Base-by-base conservation (phyloP, 805 yeast genomes). In the Cephaloascus albidus region DNA sequence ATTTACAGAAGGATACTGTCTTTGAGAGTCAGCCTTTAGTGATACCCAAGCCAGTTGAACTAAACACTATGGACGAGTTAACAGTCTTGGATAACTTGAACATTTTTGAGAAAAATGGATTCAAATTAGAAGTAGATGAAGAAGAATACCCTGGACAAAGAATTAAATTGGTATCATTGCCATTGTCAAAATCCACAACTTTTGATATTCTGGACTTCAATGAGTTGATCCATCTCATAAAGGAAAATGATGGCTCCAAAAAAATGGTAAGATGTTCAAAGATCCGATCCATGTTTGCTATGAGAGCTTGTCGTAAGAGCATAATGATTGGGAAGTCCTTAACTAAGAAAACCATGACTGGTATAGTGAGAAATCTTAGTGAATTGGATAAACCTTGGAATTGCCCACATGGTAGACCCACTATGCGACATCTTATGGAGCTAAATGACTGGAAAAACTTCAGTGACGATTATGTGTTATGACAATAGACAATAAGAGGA, bases 371-470 rank as follows among this genome's bases (percentile, higher is more conserved):
- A 23, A 72, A 87, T 51, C 62, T 93, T 38, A 76, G 90, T 10
- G 63, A 57, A 0, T 65, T 93, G 31, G 89, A 87, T 44, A 85
- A 86, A 53, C 99, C 99, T 0, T 93, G 99, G 98, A 83, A 81
- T 49, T 79, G 88, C 52, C 99, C 99, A 0, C 99, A 93, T 60
- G 98, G 99, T 0, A 66, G 99, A 45, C 99, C 98, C 0, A 93
- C 99, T 1, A 78, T 93, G 83, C 71, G 98, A 40, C 97, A 90
- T 58, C 65, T 90, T 42, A 76, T 81, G 43, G 87, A 85, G 40
- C 52, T 81, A 31, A 57, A 63, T 33, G 57, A 63, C 36, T 68
- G 77, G 72, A 48, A 53, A 17, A 47, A 69, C 0, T 75, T 74
- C 45, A 49, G 49, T 8, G 61, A 59, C 2, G 81, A 76, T 48